Evolutionary conservation across 1,284 basidiomycete genomes (phyloP).

Genomic region (Ganoderma leucocontextum): DNA sequence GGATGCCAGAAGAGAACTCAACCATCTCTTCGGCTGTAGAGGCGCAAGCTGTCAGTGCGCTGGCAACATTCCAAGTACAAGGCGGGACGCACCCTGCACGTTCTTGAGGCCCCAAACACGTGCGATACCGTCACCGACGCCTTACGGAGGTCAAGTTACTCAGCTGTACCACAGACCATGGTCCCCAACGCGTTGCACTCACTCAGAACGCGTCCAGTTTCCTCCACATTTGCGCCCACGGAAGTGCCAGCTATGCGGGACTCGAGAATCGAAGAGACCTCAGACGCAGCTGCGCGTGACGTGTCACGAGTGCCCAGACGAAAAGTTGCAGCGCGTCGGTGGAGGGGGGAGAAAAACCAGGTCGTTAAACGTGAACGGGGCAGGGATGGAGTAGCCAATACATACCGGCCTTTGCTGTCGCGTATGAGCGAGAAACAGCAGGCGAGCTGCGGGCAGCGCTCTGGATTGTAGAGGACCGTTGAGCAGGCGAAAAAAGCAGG

Average conservation of each 20-base stretch:
- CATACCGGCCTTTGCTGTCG: slow-evolving; percentile 97
- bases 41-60: slow-evolving; percentile 30
- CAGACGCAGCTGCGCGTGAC: slow-evolving; percentile 87
- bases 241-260: slow-evolving; percentile 95
- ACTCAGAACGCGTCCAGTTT: slow-evolving; percentile 99
- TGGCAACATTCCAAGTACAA: slow-evolving; percentile 4
- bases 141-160: slow-evolving; percentile 50
- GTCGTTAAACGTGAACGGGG: slow-evolving; percentile 35
- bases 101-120: slow-evolving; percentile 95
- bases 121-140: slow-evolving; percentile 99
- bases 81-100: slow-evolving; percentile 79
- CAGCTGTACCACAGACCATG: not conserved
- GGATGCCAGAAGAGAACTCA: slow-evolving; percentile 99
- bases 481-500: slow-evolving; percentile 34
- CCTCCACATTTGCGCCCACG: slow-evolving; percentile 94
- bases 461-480: slow-evolving; percentile 47
- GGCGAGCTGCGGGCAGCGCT: slow-evolving; percentile 56
- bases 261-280: slow-evolving; percentile 99
- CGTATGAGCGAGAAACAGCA: slow-evolving; percentile 83
- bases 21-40: slow-evolving; percentile 97
- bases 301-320: slow-evolving; percentile 47
- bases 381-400: slow-evolving; percentile 33
- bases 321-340: slow-evolving; percentile 26
- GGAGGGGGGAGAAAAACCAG: slow-evolving; percentile 33
- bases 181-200: slow-evolving; percentile 45